These are phyloP conservation scores for Vitis rotundifolia DNA, from an alignment of 164 flowering plant genomes.

Conservation along the genomic window DNA sequence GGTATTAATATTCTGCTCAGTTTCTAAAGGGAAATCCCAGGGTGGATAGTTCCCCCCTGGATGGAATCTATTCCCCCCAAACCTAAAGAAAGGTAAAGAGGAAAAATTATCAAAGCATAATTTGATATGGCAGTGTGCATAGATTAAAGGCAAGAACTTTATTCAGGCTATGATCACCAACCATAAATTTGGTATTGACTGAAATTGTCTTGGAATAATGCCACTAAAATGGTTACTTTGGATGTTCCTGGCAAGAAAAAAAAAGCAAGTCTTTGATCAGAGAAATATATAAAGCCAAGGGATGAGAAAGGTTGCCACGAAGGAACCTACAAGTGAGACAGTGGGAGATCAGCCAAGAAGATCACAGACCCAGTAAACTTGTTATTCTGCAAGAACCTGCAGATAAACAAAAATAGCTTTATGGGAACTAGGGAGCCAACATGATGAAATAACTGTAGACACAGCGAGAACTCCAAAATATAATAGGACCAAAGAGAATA, in stretches of 20 bases:
- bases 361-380: constrained; percentile 76
- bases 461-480: background rate
- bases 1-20: constrained; percentile 34
- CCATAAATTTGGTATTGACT: constrained; percentile 63
- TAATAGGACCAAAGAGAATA: background rate
- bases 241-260: constrained; percentile 57
- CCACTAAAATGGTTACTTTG: constrained; percentile 79
- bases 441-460: background rate
- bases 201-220: constrained; percentile 62
- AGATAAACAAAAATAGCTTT: constrained; percentile 5
- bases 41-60: constrained; percentile 46
- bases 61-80: constrained; percentile 65
- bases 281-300: background rate
- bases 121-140: background rate
- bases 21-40: constrained; percentile 58
- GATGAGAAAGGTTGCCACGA: background rate
- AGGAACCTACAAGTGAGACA: constrained; percentile 60
- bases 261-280: background rate
- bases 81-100: constrained; percentile 36
- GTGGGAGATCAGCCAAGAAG: constrained; percentile 62
- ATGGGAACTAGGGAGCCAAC: background rate
- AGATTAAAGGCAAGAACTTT: background rate
- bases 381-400: constrained; percentile 76
- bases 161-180: constrained; percentile 15
- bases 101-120: background rate